Conservation (phyloP, 805 yeast species). For the Cyberlindnera nakhonratchasimensis region DNA sequence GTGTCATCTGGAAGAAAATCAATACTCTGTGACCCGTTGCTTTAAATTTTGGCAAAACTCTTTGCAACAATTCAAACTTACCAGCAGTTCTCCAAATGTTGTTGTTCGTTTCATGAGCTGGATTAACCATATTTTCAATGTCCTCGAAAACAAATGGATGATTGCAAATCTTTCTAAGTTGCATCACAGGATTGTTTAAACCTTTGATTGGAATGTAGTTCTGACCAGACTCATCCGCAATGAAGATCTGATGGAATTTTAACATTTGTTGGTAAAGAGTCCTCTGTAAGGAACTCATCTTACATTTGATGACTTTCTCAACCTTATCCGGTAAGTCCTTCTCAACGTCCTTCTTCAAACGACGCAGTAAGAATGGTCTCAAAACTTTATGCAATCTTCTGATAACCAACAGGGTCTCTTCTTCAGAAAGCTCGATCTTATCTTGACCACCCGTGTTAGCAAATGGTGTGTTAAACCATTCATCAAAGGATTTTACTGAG, state of each 20-base stretch:
- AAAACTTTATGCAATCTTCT: slow-evolving; percentile 83
- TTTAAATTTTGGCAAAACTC: slow-evolving; percentile 71
- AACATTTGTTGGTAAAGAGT: slow-evolving; percentile 75
- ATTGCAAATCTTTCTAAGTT: slow-evolving; percentile 77
- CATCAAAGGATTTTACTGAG: slow-evolving; percentile 82
- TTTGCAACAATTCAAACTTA: slow-evolving; percentile 73
- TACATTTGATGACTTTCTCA: slow-evolving; percentile 78
- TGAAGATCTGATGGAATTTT: slow-evolving; percentile 62
- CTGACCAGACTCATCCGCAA: slow-evolving; percentile 60
- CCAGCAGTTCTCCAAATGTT: slow-evolving; percentile 75
- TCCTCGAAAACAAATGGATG: slow-evolving; percentile 88
- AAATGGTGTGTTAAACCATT: slow-evolving; percentile 88
- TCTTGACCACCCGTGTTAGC: slow-evolving; percentile 83
- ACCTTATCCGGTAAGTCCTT: slow-evolving; percentile 82
- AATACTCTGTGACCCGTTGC: slow-evolving; percentile 74
- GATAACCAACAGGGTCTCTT: slow-evolving; percentile 77
- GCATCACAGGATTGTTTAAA: slow-evolving; percentile 80
- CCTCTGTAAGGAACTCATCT: slow-evolving; percentile 67
- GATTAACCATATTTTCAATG: slow-evolving; percentile 67
- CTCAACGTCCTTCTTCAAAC: slow-evolving; percentile 84
- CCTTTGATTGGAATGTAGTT: slow-evolving; percentile 61
- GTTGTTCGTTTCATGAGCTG: slow-evolving; percentile 58
- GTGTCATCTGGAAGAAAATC: slow-evolving; percentile 86
- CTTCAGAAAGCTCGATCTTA: slow-evolving; percentile 77
- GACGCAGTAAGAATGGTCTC: slow-evolving; percentile 78